These are phyloP conservation scores for Suillus spraguei DNA, from an alignment of 768 basidiomycete species.

Conservation along the genomic window DNA sequence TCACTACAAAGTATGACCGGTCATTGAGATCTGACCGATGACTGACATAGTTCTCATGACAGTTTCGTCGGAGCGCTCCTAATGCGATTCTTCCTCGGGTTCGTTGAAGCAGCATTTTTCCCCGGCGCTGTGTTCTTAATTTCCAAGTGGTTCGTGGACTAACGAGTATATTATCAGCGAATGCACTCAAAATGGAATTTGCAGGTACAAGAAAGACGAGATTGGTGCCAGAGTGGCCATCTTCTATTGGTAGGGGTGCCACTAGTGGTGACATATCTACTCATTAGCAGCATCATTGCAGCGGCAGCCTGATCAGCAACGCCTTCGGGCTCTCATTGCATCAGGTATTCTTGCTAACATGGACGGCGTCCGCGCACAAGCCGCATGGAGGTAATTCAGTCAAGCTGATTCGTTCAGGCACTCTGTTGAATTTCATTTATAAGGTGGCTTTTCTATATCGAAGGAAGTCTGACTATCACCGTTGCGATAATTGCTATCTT, in stretches of 20 bases:
- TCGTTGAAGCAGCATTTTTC: conserved; percentile 51
- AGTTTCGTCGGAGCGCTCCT: conserved; percentile 46
- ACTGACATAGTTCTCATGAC: not conserved
- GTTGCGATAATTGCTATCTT: conserved; percentile 47
- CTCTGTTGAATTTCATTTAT: conserved; percentile 9
- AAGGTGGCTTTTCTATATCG: conserved; percentile 53
- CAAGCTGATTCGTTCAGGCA: not conserved
- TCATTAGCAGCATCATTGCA: not conserved
- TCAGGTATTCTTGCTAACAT: conserved; percentile 49
- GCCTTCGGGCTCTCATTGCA: conserved; percentile 57
- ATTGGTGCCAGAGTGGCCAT: conserved; percentile 46
- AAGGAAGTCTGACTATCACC: conserved; percentile 46
- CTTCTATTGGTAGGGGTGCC: conserved; percentile 38
- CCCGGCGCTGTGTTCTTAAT: conserved; percentile 45
- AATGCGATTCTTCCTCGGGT: conserved; percentile 55
- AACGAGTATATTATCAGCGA: conserved; percentile 28
- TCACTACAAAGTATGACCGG: conserved; percentile 32
- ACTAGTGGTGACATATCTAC: not conserved
- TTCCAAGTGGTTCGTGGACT: conserved; percentile 34
- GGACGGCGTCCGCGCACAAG: conserved; percentile 48
- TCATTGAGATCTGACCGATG: not conserved
- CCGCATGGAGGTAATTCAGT: conserved; percentile 45
- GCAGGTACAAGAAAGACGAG: conserved; percentile 48
- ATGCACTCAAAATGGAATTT: conserved; percentile 15
- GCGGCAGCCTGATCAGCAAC: conserved; percentile 53